These are phyloP conservation scores for Bolboschoenus planiculmis DNA, from an alignment of 176 grass and related monocot genomes.

Conservation along the genomic window DNA sequence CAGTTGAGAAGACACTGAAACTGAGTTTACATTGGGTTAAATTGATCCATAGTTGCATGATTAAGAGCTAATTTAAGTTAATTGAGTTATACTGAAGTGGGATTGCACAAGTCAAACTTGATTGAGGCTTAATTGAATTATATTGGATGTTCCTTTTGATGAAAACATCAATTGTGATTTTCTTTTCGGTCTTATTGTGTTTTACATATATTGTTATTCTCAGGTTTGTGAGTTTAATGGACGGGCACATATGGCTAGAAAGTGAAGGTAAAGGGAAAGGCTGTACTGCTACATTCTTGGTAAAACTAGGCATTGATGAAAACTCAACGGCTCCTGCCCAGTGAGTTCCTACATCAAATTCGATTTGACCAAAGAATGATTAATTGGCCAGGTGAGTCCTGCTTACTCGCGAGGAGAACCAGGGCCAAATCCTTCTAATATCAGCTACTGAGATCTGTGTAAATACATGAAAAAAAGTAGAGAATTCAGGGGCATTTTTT, in stretches of 20 bases:
- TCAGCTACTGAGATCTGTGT: not conserved
- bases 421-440: not conserved
- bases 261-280: slow-evolving; percentile 59
- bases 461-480: not conserved
- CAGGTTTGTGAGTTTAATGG: slow-evolving; percentile 63
- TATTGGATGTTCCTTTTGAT: not conserved
- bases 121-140: not conserved
- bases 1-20: not conserved
- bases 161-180: not conserved
- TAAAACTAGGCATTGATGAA: slow-evolving; percentile 40
- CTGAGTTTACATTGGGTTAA: not conserved
- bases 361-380: not conserved
- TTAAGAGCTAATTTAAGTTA: not conserved
- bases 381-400: not conserved
- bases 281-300: slow-evolving; percentile 42
- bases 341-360: slow-evolving; percentile 11
- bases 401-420: not conserved
- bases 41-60: not conserved
- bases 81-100: not conserved
- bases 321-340: slow-evolving; percentile 20
- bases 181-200: not conserved
- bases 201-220: slow-evolving; percentile 4
- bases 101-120: not conserved
- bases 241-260: slow-evolving; percentile 63
- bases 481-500: not conserved